Percentiles rank a stretch among this genome's conserved stretches.
Conservation (phyloP, 2,329 filamentous ascomycete species). For the Cladosporium phlei region DNA sequence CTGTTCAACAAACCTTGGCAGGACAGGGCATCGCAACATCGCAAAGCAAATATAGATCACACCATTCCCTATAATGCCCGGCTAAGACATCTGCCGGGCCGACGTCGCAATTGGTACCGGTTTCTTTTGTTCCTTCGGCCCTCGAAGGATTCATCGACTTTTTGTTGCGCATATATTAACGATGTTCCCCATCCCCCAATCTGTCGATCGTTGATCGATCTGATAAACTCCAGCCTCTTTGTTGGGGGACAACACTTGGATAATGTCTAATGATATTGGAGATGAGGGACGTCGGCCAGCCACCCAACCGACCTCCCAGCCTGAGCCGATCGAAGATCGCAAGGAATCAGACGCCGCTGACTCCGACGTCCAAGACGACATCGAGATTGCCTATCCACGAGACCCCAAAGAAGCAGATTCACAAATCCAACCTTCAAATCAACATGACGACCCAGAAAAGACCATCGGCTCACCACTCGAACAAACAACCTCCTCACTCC, state of each 20-base stretch:
- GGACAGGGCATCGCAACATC: no score
- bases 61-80: not conserved
- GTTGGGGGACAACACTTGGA: not conserved
- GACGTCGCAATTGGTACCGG: constrained; percentile 10
- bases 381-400: not conserved
- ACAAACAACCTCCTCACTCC: constrained; percentile 16
- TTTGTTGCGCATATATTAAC: not conserved
- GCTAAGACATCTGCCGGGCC: constrained; percentile 11
- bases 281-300: not conserved
- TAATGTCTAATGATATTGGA: constrained; percentile 8
- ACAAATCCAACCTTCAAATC: not conserved
- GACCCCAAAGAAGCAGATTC: constrained; percentile 1
- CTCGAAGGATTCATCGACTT: no score
- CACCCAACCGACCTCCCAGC: not conserved
- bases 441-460: constrained; percentile 3
- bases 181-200: not conserved
- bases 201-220: not conserved
- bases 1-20: no score
- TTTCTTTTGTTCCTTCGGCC: constrained; percentile 9
- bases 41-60: constrained; percentile 8
- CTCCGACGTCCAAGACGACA: not conserved
- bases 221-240: not conserved
- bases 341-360: not conserved
- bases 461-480: constrained; percentile 1
- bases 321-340: not conserved